Evolutionary conservation across 2,329 filamentous ascomycete genomes (phyloP).

Genomic region (Colletotrichum sidae): DNA sequence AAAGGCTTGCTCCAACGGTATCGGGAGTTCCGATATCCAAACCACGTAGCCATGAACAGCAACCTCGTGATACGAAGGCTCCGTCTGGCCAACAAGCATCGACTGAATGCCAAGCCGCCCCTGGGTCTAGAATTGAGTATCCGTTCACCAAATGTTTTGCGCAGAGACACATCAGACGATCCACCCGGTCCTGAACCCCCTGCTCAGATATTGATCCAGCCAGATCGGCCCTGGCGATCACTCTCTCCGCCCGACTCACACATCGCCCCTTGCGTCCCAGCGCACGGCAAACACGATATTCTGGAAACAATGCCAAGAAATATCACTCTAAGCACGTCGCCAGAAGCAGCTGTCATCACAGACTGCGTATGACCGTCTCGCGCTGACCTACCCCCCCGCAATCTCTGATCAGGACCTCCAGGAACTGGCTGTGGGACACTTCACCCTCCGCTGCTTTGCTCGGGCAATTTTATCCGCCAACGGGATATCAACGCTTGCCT

Average conservation of each 20-base stretch:
- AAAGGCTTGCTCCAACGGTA: too few species aligned
- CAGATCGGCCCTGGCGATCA: neutral
- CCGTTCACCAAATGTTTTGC: constrained; percentile 1
- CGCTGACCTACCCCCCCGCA: neutral
- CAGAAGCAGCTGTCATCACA: neutral
- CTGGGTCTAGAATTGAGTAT: constrained; percentile 2
- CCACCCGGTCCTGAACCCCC: constrained; percentile 6
- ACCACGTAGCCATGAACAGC: too few species aligned
- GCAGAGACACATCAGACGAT: constrained; percentile 5
- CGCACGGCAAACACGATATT: neutral
- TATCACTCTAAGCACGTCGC: neutral
- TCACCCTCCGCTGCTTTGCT: neutral
- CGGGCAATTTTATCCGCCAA: constrained; percentile 32
- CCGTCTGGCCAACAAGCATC: too few species aligned
- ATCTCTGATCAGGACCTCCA: neutral
- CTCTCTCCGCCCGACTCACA: constrained; percentile 4
- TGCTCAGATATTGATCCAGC: constrained; percentile 3
- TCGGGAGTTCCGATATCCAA: too few species aligned
- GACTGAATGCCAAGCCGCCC: neutral
- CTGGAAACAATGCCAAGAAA: constrained; percentile 8
- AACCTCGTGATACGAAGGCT: too few species aligned
- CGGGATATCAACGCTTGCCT: constrained; percentile 6
- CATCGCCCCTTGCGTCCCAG: neutral
- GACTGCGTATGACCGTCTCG: neutral
- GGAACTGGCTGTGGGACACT: neutral